Conservation (phyloP, 164 flowering plant species). For the Vitis labrusca region DNA sequence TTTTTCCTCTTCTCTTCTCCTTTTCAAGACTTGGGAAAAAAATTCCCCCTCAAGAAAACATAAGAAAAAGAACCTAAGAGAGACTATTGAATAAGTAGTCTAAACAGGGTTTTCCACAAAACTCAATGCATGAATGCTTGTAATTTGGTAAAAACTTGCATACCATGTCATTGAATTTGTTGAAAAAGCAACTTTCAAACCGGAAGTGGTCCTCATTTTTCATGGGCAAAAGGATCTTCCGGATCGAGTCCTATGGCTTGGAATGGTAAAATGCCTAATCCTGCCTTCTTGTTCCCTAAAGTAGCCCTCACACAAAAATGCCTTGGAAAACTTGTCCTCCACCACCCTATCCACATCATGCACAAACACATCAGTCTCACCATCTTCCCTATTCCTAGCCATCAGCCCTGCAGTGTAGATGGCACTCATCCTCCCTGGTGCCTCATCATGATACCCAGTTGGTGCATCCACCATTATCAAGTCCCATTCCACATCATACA, state of each 20-base stretch:
- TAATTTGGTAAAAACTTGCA: no score
- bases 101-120: no score
- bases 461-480: constrained; percentile 70
- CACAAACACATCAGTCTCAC: constrained; percentile 59
- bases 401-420: constrained; percentile 58
- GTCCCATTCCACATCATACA: constrained; percentile 59
- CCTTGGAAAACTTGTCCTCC: constrained; percentile 49
- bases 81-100: no score
- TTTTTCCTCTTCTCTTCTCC: not conserved
- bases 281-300: constrained; percentile 43
- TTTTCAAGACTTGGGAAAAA: not conserved
- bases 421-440: constrained; percentile 60
- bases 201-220: no score
- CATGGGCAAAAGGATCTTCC: constrained; percentile 32
- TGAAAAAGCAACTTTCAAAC: no score
- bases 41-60: no score
- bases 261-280: constrained; percentile 50
- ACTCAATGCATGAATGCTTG: no score
- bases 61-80: no score
- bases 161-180: no score
- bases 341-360: constrained; percentile 55
- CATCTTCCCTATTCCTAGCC: constrained; percentile 49
- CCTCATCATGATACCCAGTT: constrained; percentile 43
- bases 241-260: constrained; percentile 38
- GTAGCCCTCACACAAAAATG: constrained; percentile 48